phyloP scores from a whole-genome alignment of 2,329 filamentous ascomycete genomes.

The Pseudogymnoascus sp. region DNA sequence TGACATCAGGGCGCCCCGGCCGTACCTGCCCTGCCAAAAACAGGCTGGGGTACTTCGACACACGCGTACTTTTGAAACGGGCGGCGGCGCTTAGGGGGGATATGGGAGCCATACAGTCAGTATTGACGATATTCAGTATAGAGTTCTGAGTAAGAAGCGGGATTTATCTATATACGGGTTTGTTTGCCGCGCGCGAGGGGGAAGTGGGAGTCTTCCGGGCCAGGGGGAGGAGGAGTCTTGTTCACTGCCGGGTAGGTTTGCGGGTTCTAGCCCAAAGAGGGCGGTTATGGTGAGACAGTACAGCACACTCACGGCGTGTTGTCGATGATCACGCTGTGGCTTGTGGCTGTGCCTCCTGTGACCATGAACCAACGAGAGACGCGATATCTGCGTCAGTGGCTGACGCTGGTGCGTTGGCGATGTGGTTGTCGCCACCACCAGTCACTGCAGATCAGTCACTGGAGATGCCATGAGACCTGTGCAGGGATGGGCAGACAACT shows the following conservation, averaged over 20 bases:
- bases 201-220: neutral
- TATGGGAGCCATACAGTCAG: neutral
- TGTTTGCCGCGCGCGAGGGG: conserved; percentile 8
- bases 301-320: neutral
- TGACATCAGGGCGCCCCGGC: neutral
- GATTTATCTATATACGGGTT: neutral
- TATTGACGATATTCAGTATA: neutral
- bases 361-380: too few relatives aligned
- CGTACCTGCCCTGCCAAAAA: neutral
- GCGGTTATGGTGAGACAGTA: neutral
- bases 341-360: neutral
- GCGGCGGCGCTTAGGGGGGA: neutral
- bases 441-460: neutral
- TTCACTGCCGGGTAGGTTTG: neutral
- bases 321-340: neutral
- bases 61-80: conserved; percentile 1
- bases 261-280: neutral
- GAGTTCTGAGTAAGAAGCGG: neutral
- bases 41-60: neutral
- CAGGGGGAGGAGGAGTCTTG: neutral
- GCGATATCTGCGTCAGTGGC: neutral
- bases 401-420: neutral
- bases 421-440: neutral
- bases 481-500: neutral
- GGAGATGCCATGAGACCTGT: neutral